Base-by-base conservation (phyloP, 2,329 filamentous ascomycete species). In the Pseudogymnoascus sp. region DNA sequence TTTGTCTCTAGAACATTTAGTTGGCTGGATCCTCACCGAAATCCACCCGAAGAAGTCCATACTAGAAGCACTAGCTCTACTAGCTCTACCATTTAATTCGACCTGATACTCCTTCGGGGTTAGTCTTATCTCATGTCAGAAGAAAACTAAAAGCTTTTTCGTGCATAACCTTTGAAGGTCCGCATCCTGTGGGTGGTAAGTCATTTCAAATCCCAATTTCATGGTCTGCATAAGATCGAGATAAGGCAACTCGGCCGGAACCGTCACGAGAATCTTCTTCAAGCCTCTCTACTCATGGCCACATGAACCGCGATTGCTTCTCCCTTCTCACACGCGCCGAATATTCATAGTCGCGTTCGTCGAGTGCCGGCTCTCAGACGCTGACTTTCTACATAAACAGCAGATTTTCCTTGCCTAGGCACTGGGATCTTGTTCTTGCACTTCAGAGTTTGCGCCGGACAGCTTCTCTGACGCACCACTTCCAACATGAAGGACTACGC, bases 401-500 rank as follows among this genome's bases (percentile, higher is more conserved):
- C 28, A 16, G 9, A 4, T n/a, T 55, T 33, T 28, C 28, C 49
- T 55, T 33, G 28, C 25, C 8, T 55, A 12, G 49, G 49, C 49
- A 18, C 49, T 55, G 28, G 28, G 49, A 33, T 33, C n/a, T 45
- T 14, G 41, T 5, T 25, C 41, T 55, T 55, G 49, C 49, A 55
- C 49, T 33, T 33, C 49, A 55, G 49, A 55, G 49, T 33, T 55
- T 55, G 49, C 49, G 28, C 49, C 49, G 28, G 28, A 55, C 28
- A 33, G 28, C 45, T 33, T 55, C 45, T 55, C 28, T 33, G 28
- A 55, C 28, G 31, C 58, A 40, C 4, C 18, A 40, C 37, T 31
- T 38, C n/a, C 58, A 60, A 21, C 21, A 60, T 60, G 60, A 61
- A 61, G 60, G 60, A 61, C 60, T 61, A 45, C 60, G 16, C 12